phyloP scores from a whole-genome alignment of 352 stramenopile genomes.

The Phytopythium aichiense region DNA sequence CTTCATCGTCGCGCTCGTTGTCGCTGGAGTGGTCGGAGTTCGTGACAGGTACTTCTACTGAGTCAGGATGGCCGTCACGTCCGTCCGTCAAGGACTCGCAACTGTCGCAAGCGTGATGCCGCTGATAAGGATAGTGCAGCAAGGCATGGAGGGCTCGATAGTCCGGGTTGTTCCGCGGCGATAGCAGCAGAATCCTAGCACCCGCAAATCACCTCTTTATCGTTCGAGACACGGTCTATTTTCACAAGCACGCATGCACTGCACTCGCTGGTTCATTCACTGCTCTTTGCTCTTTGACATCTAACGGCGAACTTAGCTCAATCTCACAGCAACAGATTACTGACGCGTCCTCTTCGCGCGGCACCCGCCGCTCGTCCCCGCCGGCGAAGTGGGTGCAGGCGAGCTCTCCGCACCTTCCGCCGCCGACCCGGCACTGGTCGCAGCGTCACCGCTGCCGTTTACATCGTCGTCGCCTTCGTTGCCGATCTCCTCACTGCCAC shows the following conservation, averaged over 20 bases:
- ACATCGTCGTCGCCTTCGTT: constrained; percentile 1
- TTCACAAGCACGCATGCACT: too few relatives aligned
- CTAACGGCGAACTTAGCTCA: not conserved
- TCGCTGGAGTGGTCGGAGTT: constrained; percentile 17
- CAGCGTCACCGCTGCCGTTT: not conserved
- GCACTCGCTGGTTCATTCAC: too few relatives aligned
- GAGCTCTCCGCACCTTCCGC: too few relatives aligned
- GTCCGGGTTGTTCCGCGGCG: constrained; percentile 14
- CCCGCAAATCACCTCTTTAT: too few relatives aligned
- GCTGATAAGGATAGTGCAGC: constrained; percentile 48
- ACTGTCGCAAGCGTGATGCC: constrained; percentile 26
- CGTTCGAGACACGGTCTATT: too few relatives aligned
- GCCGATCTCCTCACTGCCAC: not conserved
- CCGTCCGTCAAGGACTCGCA: constrained; percentile 12
- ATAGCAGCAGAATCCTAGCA: too few relatives aligned
- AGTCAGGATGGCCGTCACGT: constrained; percentile 19
- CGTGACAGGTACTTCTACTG: constrained; percentile 30
- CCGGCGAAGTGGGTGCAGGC: not conserved
- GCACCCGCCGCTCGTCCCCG: not conserved
- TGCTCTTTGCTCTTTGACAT: not conserved
- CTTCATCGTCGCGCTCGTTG: constrained; percentile 16
- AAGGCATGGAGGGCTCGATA: constrained; percentile 43
- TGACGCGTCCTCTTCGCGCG: not conserved
- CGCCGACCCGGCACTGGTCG: not conserved
- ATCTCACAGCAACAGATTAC: not conserved